phyloP scores from a whole-genome alignment of 2,329 filamentous ascomycete genomes.

The Aspergillus latus region DNA sequence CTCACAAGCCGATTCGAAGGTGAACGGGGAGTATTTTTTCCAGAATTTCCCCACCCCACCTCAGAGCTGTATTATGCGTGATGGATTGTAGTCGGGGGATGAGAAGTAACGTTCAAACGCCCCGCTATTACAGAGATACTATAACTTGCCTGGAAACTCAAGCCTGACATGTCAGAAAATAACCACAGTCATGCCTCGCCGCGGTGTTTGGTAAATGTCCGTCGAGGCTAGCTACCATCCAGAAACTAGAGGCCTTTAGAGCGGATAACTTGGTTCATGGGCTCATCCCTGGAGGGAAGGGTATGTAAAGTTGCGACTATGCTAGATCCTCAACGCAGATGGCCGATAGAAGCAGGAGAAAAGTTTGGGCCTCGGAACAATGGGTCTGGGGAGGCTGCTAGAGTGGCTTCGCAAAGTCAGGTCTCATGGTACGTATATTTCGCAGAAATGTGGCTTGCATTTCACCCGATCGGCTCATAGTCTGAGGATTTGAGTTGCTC shows the following conservation, averaged over 20 bases:
- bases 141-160: background rate
- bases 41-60: background rate
- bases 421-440: background rate
- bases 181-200: background rate
- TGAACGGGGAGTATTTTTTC: background rate
- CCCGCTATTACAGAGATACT: background rate
- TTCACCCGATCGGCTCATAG: background rate
- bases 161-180: slow-evolving; percentile 4
- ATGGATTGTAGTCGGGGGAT: background rate
- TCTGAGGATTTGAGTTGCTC: background rate
- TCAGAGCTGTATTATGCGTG: background rate
- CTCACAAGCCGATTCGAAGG: background rate
- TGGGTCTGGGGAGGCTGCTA: background rate
- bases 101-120: background rate
- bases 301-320: background rate
- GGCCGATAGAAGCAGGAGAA: background rate
- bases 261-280: background rate
- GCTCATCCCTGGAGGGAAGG: background rate
- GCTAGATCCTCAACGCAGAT: background rate
- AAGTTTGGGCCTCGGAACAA: background rate
- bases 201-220: background rate
- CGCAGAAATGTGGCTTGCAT: background rate
- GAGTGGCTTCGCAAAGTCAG: slow-evolving; percentile 8
- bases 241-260: background rate
- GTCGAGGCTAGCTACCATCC: background rate